Evolutionary conservation across 1,284 basidiomycete species (phyloP).

Genomic region (Entoloma clypeatum): DNA sequence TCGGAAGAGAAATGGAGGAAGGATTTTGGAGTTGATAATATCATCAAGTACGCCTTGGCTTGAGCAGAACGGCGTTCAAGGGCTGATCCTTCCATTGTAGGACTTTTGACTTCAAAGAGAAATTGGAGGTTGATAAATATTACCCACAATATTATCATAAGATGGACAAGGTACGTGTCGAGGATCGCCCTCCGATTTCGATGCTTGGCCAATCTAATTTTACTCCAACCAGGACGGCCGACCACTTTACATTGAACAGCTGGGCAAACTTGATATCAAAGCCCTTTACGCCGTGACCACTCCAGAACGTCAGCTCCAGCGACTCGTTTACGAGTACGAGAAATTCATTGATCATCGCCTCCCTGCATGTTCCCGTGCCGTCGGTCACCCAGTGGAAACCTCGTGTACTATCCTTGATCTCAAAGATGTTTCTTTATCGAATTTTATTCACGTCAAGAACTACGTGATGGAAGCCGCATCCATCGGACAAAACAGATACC

Average conservation of each 20-base stretch:
- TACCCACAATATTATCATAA: conserved; percentile 98
- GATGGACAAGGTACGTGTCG: conserved; percentile 73
- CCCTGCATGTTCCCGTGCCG: conserved; percentile 73
- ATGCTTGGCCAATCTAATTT: not conserved
- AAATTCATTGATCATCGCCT: conserved; percentile 79
- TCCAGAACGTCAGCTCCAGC: conserved; percentile 85
- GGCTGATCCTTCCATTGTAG: conserved; percentile 35
- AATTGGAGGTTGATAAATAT: conserved; percentile 81
- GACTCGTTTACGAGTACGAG: conserved; percentile 94
- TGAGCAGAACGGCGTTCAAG: not conserved
- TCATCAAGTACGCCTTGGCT: conserved; percentile 59
- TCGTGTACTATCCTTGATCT: conserved; percentile 98
- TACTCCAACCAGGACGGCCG: conserved; percentile 84
- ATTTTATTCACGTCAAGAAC: conserved; percentile 91
- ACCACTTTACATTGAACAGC: conserved; percentile 92
- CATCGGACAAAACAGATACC: conserved; percentile 91
- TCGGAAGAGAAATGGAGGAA: conserved; percentile 88
- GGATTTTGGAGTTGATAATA: conserved; percentile 84
- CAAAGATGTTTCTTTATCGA: conserved; percentile 73
- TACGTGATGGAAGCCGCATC: conserved; percentile 80
- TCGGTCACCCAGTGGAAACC: conserved; percentile 90
- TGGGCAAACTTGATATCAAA: conserved; percentile 87
- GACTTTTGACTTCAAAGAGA: conserved; percentile 88
- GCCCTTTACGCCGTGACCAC: conserved; percentile 82
- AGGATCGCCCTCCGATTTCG: not conserved